These are phyloP conservation scores for Phytophthora rubi DNA, from an alignment of 352 stramenopile species.

Conservation along the genomic window DNA sequence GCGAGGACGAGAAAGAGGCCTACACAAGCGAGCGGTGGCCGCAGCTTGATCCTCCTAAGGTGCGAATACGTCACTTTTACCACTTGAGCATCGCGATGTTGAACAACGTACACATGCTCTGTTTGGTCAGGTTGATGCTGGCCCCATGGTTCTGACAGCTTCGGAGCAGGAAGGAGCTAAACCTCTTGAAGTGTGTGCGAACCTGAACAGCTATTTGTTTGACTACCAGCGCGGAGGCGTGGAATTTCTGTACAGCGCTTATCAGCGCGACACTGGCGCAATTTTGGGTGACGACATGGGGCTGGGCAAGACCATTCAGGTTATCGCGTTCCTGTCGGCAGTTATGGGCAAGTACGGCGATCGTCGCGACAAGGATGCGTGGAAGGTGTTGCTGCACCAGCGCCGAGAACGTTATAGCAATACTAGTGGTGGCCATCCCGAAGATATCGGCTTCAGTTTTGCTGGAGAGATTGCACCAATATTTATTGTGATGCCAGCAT, in stretches of 20 bases:
- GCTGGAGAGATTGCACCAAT: constrained; percentile 79
- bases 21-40: constrained; percentile 58
- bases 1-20: constrained; percentile 33
- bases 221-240: constrained; percentile 79
- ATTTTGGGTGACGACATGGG: constrained; percentile 99
- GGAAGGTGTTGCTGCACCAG: constrained; percentile 94
- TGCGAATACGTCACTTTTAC: constrained; percentile 12
- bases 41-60: constrained; percentile 51
- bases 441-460: constrained; percentile 54
- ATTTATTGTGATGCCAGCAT: constrained; percentile 98
- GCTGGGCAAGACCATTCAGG: constrained; percentile 95
- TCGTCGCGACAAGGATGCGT: constrained; percentile 94
- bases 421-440: constrained; percentile 35
- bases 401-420: constrained; percentile 78
- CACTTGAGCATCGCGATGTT: not conserved
- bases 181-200: constrained; percentile 59
- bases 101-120: not conserved
- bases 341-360: constrained; percentile 93
- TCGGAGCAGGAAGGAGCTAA: constrained; percentile 11
- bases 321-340: constrained; percentile 91
- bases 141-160: constrained; percentile 48
- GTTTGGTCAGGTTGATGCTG: constrained; percentile 38
- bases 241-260: constrained; percentile 70
- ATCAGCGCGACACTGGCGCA: constrained; percentile 55
- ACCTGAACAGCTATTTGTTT: constrained; percentile 78